phyloP scores from a whole-genome alignment of 2,329 filamentous ascomycete species.

The Geosmithia flava region DNA sequence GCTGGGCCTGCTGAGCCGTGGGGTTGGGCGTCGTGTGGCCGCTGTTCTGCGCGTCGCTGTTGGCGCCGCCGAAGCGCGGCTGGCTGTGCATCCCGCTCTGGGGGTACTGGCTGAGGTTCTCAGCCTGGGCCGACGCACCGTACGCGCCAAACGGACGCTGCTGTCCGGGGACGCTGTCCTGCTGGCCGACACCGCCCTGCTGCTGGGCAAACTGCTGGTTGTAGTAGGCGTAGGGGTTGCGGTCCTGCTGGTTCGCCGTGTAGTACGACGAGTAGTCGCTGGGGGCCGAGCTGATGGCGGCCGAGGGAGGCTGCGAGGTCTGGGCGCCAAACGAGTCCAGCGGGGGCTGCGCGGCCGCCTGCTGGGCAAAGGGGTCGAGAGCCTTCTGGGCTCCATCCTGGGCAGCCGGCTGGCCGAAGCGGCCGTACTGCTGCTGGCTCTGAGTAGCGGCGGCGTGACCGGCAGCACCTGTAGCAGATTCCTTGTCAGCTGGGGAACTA shows the following conservation, averaged over 20 bases:
- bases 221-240: constrained; percentile 72
- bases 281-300: constrained; percentile 60
- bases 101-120: constrained; percentile 57
- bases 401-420: constrained; percentile 50
- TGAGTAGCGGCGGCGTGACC: constrained; percentile 1
- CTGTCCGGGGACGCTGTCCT: constrained; percentile 58
- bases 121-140: constrained; percentile 49
- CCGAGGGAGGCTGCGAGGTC: constrained; percentile 45
- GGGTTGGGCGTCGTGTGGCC: constrained; percentile 88
- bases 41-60: constrained; percentile 65
- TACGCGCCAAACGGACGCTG: constrained; percentile 73
- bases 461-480: constrained; percentile 8
- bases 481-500: constrained; percentile 4
- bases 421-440: constrained; percentile 51
- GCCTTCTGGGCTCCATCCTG: constrained; percentile 67
- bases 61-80: constrained; percentile 43
- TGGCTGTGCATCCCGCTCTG: constrained; percentile 54
- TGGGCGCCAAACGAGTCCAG: constrained; percentile 50
- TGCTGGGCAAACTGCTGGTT: constrained; percentile 44
- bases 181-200: constrained; percentile 49
- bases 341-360: constrained; percentile 41
- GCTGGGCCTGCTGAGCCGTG: constrained; percentile 38
- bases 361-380: constrained; percentile 78
- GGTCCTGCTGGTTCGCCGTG: constrained; percentile 58
- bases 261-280: constrained; percentile 81